Conservation (phyloP, 331 rosid genomes). For the Spiraea crenata region DNA sequence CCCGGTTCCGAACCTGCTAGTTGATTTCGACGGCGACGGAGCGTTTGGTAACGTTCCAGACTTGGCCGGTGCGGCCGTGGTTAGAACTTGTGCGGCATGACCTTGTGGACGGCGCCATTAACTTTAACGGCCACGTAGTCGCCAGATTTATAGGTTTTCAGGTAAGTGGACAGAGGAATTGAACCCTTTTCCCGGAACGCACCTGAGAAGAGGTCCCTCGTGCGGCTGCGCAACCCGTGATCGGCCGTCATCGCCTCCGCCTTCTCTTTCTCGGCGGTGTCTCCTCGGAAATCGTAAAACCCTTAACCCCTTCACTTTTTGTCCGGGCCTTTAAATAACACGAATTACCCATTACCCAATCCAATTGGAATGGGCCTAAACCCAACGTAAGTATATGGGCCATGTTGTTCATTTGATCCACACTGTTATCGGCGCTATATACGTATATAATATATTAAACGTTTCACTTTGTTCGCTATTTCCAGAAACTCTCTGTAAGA, state of each 20-base stretch:
- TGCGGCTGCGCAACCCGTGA: conserved; percentile 66
- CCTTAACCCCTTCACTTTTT: background rate
- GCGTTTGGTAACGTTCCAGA: conserved; percentile 89
- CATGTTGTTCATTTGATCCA: too few species aligned
- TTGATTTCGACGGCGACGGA: conserved; percentile 86
- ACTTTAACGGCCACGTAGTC: conserved; percentile 85
- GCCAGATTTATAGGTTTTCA: conserved; percentile 61
- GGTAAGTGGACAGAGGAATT: conserved; percentile 70
- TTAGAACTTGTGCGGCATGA: conserved; percentile 90
- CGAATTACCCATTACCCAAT: too few species aligned
- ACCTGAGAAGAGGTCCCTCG: conserved; percentile 74
- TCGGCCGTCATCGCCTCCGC: conserved; percentile 74
- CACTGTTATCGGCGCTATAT: too few species aligned
- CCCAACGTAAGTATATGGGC: too few species aligned
- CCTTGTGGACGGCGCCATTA: conserved; percentile 85
- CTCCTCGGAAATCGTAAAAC: background rate
- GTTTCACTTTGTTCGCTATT: too few species aligned
- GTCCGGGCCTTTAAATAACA: too few species aligned
- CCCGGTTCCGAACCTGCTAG: conserved; percentile 64
- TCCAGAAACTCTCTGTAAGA: too few species aligned
- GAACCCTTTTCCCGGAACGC: conserved; percentile 98
- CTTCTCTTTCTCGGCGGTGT: background rate
- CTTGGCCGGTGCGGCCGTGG: conserved; percentile 93
- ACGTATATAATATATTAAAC: too few species aligned
- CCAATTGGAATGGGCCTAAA: too few species aligned